These are phyloP conservation scores for Austroboletus novae-zelandiae DNA, from an alignment of 1,284 basidiomycete genomes.

Conservation along the genomic window DNA sequence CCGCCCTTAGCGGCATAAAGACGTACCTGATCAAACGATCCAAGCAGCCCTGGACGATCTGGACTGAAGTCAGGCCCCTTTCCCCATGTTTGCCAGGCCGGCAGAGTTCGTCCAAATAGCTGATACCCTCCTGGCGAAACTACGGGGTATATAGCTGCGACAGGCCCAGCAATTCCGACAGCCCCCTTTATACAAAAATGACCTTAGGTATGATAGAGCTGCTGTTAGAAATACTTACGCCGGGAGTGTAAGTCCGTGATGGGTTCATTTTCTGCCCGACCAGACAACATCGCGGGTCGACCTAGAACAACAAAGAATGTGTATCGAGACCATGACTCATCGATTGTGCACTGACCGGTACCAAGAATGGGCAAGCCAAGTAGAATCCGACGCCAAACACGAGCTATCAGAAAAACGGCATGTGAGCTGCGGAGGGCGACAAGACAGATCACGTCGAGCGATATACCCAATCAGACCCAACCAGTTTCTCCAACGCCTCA, in stretches of 20 bases:
- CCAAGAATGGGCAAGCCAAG: constrained; percentile 57
- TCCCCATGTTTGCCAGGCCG: constrained; percentile 64
- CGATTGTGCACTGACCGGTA: constrained; percentile 43
- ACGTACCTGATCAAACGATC: constrained; percentile 62
- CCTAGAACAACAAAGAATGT: constrained; percentile 30
- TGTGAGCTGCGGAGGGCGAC: not conserved
- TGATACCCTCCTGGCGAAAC: constrained; percentile 68
- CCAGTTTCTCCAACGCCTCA: constrained; percentile 46
- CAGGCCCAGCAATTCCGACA: constrained; percentile 59
- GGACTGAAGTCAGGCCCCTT: constrained; percentile 46
- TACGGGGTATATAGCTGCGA: constrained; percentile 65
- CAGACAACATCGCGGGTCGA: constrained; percentile 60
- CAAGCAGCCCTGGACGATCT: constrained; percentile 58
- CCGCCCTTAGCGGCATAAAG: not conserved
- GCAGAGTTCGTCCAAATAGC: constrained; percentile 56
- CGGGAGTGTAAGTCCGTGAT: constrained; percentile 57
- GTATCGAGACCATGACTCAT: too few species aligned
- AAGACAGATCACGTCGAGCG: constrained; percentile 3
- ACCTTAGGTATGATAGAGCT: not conserved
- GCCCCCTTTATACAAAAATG: constrained; percentile 45
- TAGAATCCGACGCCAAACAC: constrained; percentile 65
- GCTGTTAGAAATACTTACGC: constrained; percentile 36
- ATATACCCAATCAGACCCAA: constrained; percentile 48
- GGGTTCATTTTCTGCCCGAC: constrained; percentile 68
- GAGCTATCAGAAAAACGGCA: constrained; percentile 35